Evolutionary conservation across 2,329 filamentous ascomycete genomes (phyloP), one percentile per base, ranked within the genome.

Genomic region (Verticillium isaacii): DNA sequence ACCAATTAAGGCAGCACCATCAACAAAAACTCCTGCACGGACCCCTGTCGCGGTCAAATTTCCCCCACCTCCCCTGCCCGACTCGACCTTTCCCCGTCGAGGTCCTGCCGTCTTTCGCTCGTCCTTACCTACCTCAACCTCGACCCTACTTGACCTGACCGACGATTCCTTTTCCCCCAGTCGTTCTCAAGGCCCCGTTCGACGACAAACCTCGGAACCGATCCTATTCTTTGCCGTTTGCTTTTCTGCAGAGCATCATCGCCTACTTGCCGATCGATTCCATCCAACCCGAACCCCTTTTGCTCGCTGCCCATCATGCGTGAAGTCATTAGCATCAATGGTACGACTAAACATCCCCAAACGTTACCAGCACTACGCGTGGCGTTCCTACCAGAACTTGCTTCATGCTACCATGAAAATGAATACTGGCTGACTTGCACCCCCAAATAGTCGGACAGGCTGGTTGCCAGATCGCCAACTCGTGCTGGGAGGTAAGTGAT

Each of bases 401-500:
- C 29, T 29, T 29, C 29, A 29, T 29, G 29, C 6, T 4, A 29
- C 29, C 29, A 29, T 29, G 29, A 4, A 29, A 29, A 29, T 29
- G 14, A 32, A 15, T n/a, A 14, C 29, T 32, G 54, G 14, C 54
- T 34, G n/a, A 19, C 52, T 59, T 32, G 37, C 15, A 61, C 45
- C 25, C 57, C 5, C n/a, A 59, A 75, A 75, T 80, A 99, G 95
- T 99, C 86, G 95, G 95, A 83, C 95, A 99, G 88, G 95, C 95
- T 79, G 95, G 95, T 90, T 98, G 95, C 89, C 95, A 99, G 81
- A 99, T 99, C 77, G 95, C 94, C 84, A 99, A 99, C 86, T 95
- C 95, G 73, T 98, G 95, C 89, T 99, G 95, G 95, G 95, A 99
- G 93, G 95, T 99, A 84, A 85, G 92, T 85, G 75, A 17, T 34